Conservation (phyloP, 768 basidiomycete species). For the Dendrothele bispora region DNA sequence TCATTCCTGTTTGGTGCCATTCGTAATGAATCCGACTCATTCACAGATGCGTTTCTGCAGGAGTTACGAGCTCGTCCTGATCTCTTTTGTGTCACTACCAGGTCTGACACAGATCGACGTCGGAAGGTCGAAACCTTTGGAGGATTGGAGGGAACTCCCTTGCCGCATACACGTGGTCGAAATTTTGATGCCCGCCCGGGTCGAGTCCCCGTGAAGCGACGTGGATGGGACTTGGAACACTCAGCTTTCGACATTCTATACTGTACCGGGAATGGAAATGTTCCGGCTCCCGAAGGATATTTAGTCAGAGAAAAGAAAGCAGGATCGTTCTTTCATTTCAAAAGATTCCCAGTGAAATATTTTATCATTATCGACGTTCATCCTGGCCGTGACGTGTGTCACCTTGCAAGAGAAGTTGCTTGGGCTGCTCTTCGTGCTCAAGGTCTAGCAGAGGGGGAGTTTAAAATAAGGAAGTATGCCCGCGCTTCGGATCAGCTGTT, state of each 20-base stretch:
- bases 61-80: constrained; percentile 31
- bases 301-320: background rate
- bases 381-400: constrained; percentile 12
- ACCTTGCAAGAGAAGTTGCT: constrained; percentile 19
- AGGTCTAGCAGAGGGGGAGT: constrained; percentile 23
- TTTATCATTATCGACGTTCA: constrained; percentile 25
- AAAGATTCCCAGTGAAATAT: constrained; percentile 29
- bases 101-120: constrained; percentile 25
- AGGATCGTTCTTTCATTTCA: constrained; percentile 28
- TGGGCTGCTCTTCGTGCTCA: constrained; percentile 30
- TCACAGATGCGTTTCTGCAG: constrained; percentile 24
- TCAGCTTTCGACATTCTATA: constrained; percentile 22
- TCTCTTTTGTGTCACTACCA: constrained; percentile 27
- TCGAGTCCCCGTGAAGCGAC: background rate
- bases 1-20: constrained; percentile 31
- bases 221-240: constrained; percentile 13
- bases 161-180: constrained; percentile 8
- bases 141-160: constrained; percentile 10
- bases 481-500: constrained; percentile 17
- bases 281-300: constrained; percentile 5
- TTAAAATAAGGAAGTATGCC: constrained; percentile 12
- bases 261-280: too few relatives aligned
- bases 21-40: constrained; percentile 23
- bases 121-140: constrained; percentile 24
- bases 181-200: constrained; percentile 23